Evolutionary conservation across 75 land plant species (phyloP).

Genomic region (Selaginella moellendorffii): DNA sequence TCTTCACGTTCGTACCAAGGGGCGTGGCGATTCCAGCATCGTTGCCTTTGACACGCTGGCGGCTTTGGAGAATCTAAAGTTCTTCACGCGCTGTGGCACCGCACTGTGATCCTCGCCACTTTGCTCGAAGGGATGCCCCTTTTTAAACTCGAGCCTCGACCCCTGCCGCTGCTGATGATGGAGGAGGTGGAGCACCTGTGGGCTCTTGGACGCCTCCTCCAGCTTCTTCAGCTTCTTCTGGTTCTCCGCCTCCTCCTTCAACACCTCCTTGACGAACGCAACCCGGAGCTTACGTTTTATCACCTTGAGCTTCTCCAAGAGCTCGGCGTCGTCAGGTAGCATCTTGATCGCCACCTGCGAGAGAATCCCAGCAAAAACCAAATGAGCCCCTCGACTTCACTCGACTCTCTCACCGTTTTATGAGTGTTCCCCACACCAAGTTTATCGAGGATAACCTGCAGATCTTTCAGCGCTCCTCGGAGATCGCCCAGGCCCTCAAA

Average conservation of each 20-base stretch:
- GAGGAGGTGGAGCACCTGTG: not conserved
- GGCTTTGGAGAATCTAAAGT: not conserved
- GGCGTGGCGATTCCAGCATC: not conserved
- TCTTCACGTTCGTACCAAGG: not conserved
- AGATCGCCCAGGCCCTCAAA: not conserved
- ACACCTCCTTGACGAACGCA: not conserved
- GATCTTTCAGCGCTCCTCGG: not conserved
- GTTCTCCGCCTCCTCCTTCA: not conserved
- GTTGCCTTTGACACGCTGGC: not conserved
- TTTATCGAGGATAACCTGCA: not conserved
- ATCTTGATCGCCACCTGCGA: not conserved
- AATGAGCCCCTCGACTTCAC: too few relatives aligned
- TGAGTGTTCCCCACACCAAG: not conserved
- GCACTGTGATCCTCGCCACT: not conserved
- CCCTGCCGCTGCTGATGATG: too few relatives aligned
- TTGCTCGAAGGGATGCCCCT: not conserved
- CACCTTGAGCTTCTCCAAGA: not conserved
- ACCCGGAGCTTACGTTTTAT: not conserved
- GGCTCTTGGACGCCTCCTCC: not conserved
- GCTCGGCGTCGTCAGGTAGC: not conserved
- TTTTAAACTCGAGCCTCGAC: not conserved
- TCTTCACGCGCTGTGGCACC: not conserved
- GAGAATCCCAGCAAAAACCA: too few relatives aligned
- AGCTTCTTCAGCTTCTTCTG: not conserved
- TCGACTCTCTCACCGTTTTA: not conserved